Evolutionary conservation across 2,329 filamentous ascomycete genomes (phyloP), one percentile per base, ranked within the genome.

Genomic region (Xylaria digitata): DNA sequence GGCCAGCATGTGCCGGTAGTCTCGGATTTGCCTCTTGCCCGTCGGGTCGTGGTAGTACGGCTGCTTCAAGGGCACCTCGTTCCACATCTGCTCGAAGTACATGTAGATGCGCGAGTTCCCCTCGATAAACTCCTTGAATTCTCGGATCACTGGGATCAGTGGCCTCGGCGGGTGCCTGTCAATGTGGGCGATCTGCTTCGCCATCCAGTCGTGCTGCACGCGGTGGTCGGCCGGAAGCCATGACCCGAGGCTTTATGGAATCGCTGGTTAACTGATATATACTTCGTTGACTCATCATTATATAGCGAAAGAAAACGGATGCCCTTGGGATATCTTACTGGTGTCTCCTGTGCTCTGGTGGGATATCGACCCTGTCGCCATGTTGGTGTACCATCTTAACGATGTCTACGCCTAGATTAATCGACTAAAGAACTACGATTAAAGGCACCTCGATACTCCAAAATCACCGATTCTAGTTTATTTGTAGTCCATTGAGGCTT

Each of bases 111-210:
- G 84, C 1, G 89, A 80, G 69, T 88, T 88, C 32, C 77, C 77
- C 75, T 92, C 90, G 68, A 93, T 92, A 26, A 92, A 79, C 1
- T 85, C 76, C 73, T 88, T 83, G 80, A 93, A 91, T 69, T 92
- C 90, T 68, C 84, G 72, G 0, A 92, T 77, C 0, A 88, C 88
- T 0, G 89, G 89, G 13, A 85, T 82, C 0, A 92, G 80, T 1
- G 84, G 76, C 70, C 84, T 78, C 4, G 78, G 74, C 7, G 80
- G 78, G 63, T 85, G 78, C 17, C 80, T 77, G 71, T 89, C 85
- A 23, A 88, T 84, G 46, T 89, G 81, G 7, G 85, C 77, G 49
- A 89, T 83, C 21, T 87, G 81, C 15, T 81, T 81, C 7, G 80
- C 79, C n/a, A 92, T 83, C 87, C 87, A 92, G 75, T 87, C 84